Conservation (phyloP, 1,139 yeast genomes). For the Meyerozyma elateridarum region DNA sequence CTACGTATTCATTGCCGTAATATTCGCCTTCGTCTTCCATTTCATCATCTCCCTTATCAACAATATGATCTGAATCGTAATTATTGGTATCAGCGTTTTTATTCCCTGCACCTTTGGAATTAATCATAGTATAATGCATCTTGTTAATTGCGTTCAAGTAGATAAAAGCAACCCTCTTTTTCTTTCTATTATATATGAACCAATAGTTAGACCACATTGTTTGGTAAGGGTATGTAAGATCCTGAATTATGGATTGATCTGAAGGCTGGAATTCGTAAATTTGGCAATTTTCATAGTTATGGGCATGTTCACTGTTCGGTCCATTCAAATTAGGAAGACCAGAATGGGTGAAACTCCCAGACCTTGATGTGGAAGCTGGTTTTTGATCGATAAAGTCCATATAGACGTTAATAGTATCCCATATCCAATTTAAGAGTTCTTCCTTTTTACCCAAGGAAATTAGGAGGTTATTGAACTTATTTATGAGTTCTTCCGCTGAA, state of each 20-base stretch:
- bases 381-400: conserved; percentile 58
- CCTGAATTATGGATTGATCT: conserved; percentile 72
- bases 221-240: conserved; percentile 61
- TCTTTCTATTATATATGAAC: conserved; percentile 86
- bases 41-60: conserved; percentile 17
- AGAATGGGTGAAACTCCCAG: conserved; percentile 11
- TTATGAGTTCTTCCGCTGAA: conserved; percentile 53
- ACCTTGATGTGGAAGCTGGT: conserved; percentile 18
- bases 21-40: conserved; percentile 20
- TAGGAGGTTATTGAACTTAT: conserved; percentile 74
- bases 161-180: conserved; percentile 85
- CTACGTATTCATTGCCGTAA: conserved; percentile 19
- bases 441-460: conserved; percentile 68
- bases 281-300: conserved; percentile 51
- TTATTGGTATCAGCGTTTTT: conserved; percentile 13
- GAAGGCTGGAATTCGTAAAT: conserved; percentile 78
- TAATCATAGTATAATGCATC: conserved; percentile 34
- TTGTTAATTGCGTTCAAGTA: conserved; percentile 49
- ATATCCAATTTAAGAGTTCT: conserved; percentile 57
- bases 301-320: conserved; percentile 6
- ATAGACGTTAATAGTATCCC: conserved; percentile 85
- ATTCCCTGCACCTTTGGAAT: conserved; percentile 15
- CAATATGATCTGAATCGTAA: conserved; percentile 16
- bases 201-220: conserved; percentile 89
- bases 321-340: conserved; percentile 14